Percentiles rank a stretch among this genome's conserved stretches.
Evolutionary conservation across 2,329 filamentous ascomycete genomes (phyloP).

Genomic region (Monosporascus sp.): DNA sequence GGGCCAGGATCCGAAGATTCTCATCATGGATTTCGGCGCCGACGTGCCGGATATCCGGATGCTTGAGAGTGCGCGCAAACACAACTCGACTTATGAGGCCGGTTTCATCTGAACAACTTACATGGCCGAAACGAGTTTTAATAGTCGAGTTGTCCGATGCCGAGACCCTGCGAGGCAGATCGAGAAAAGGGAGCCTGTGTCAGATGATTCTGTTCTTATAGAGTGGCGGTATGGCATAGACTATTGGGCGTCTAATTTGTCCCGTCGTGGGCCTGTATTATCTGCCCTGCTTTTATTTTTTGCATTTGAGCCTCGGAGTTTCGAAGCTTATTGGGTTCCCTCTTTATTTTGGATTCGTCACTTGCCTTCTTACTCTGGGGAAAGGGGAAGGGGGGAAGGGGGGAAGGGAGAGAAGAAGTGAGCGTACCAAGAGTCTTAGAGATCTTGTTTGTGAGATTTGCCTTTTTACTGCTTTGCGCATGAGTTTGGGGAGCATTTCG

Average conservation of each 20-base stretch:
- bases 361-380: neutral
- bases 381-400: neutral
- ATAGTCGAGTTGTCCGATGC: neutral
- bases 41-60: conserved; percentile 52
- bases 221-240: neutral
- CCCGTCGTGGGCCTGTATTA: neutral
- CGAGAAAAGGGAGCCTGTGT: neutral
- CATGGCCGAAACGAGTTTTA: neutral
- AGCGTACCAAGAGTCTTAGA: too few relatives aligned
- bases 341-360: neutral
- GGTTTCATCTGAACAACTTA: conserved; percentile 26
- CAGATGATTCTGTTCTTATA: neutral
- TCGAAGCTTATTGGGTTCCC: neutral
- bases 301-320: neutral
- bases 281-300: neutral
- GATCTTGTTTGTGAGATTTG: too few relatives aligned
- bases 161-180: neutral
- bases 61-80: conserved; percentile 42
- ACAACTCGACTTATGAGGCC: conserved; percentile 23
- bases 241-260: neutral
- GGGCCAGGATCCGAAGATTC: conserved; percentile 85
- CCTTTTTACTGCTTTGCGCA: too few relatives aligned
- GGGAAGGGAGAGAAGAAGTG: neutral
- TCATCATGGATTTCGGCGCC: conserved; percentile 87
- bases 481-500: too few relatives aligned